A percentile compares a stretch with the other conserved stretches of the same genome.
Evolutionary conservation across 2,329 filamentous ascomycete genomes (phyloP).

Genomic region (Harringtonia aguacate): DNA sequence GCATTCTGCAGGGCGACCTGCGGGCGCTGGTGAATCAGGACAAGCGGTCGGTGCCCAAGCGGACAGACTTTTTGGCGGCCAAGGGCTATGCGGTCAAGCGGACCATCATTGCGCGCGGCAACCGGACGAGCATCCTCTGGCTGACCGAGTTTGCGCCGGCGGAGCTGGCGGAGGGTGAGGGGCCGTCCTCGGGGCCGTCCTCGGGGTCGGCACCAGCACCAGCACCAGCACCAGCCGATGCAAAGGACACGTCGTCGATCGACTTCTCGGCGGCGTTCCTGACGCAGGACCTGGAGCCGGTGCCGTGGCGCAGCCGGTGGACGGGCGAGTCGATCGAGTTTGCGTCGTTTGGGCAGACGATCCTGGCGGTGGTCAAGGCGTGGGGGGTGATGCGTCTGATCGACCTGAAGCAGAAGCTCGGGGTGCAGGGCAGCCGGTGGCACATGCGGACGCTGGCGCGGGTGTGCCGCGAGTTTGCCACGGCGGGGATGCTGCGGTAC

Average conservation of each 20-base stretch:
- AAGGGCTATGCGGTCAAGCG: constrained; percentile 55
- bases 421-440: constrained; percentile 41
- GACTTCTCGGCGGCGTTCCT: constrained; percentile 21
- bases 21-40: constrained; percentile 48
- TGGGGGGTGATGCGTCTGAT: constrained; percentile 48
- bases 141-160: constrained; percentile 42
- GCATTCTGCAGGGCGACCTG: constrained; percentile 51
- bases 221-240: not conserved
- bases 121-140: constrained; percentile 54
- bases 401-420: constrained; percentile 47
- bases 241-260: constrained; percentile 5
- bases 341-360: constrained; percentile 43
- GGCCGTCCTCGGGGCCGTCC: too few species aligned
- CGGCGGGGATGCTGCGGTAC: constrained; percentile 43
- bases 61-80: constrained; percentile 46
- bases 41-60: constrained; percentile 51
- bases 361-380: constrained; percentile 45
- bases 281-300: constrained; percentile 35
- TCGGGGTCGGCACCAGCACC: not conserved
- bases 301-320: constrained; percentile 46
- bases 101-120: constrained; percentile 44
- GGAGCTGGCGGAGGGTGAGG: constrained; percentile 15
- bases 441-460: constrained; percentile 51
- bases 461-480: constrained; percentile 46
- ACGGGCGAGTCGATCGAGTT: constrained; percentile 49